A percentile compares a stretch with the other conserved stretches of the same genome.
Conservation (phyloP, 2,329 filamentous ascomycete species). For the Colletotrichum salicis region DNA sequence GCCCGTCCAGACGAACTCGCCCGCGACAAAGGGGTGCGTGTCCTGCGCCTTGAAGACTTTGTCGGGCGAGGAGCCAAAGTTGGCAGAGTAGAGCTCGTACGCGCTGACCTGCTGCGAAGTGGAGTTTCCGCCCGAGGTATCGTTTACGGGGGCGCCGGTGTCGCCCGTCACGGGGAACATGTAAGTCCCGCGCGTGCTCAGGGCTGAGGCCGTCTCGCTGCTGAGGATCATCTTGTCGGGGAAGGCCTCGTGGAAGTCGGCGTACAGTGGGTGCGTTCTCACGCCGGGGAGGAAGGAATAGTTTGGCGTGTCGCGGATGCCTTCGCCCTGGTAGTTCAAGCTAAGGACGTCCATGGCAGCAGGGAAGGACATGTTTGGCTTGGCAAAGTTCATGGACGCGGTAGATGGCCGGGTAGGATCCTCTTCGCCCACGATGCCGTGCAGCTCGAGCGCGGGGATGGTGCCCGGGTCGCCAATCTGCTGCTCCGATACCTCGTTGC, state of each 20-base stretch:
- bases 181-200: slow-evolving; percentile 63
- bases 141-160: slow-evolving; percentile 50
- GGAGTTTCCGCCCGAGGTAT: slow-evolving; percentile 52
- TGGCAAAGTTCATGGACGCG: slow-evolving; percentile 58
- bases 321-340: slow-evolving; percentile 67
- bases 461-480: slow-evolving; percentile 44
- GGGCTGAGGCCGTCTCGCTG: slow-evolving; percentile 54
- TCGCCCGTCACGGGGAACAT: slow-evolving; percentile 60
- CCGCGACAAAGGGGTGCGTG: slow-evolving; percentile 58
- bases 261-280: slow-evolving; percentile 46
- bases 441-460: slow-evolving; percentile 47
- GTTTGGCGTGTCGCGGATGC: slow-evolving; percentile 46
- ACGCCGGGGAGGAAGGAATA: slow-evolving; percentile 46
- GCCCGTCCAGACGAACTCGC: slow-evolving; percentile 65
- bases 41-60: slow-evolving; percentile 64
- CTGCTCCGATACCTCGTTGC: slow-evolving; percentile 66
- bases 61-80: slow-evolving; percentile 61
- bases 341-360: slow-evolving; percentile 58
- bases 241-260: slow-evolving; percentile 54
- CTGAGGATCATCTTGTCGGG: slow-evolving; percentile 59
- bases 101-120: slow-evolving; percentile 52
- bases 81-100: slow-evolving; percentile 62
- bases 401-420: slow-evolving; percentile 59
- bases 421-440: slow-evolving; percentile 56
- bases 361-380: slow-evolving; percentile 51